These are phyloP conservation scores for Mycena floridula DNA, from an alignment of 768 basidiomycete genomes.

Conservation along the genomic window DNA sequence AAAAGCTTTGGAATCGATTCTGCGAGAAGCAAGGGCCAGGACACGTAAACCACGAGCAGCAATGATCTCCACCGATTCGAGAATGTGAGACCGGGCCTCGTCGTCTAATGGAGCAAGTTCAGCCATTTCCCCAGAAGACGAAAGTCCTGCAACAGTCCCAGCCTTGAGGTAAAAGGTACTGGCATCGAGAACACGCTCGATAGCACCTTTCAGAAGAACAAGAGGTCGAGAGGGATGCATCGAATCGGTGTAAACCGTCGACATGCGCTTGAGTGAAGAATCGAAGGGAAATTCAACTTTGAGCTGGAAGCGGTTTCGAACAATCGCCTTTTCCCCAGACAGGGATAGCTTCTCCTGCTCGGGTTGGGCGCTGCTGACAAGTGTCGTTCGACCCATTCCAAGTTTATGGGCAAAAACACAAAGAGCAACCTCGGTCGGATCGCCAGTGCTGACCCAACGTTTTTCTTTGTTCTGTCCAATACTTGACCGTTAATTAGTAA, in stretches of 20 bases:
- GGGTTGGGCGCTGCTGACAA: no score
- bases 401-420: conserved; percentile 49
- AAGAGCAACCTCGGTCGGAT: conserved; percentile 52
- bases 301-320: conserved; percentile 23
- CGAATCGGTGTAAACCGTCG: no score
- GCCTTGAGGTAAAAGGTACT: no score
- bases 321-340: no score
- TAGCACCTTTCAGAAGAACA: conserved; percentile 34
- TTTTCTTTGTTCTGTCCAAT: no score
- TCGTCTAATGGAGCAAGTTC: neutral
- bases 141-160: no score
- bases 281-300: conserved; percentile 47
- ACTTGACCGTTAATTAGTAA: no score
- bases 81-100: neutral
- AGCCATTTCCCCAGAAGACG: neutral
- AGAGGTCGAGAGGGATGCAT: conserved; percentile 19
- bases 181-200: conserved; percentile 28
- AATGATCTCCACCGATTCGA: conserved; percentile 23
- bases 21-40: conserved; percentile 28
- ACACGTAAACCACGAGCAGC: conserved; percentile 36
- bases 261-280: conserved; percentile 47
- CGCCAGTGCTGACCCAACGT: conserved; percentile 42
- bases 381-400: conserved; percentile 29
- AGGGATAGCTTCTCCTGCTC: no score
- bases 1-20: conserved; percentile 16